Percentiles rank a stretch among this genome's conserved stretches.
These are phyloP conservation scores for Cyclospora cayetanensis DNA, from an alignment of 169 alveolate genomes.

Conservation along the genomic window DNA sequence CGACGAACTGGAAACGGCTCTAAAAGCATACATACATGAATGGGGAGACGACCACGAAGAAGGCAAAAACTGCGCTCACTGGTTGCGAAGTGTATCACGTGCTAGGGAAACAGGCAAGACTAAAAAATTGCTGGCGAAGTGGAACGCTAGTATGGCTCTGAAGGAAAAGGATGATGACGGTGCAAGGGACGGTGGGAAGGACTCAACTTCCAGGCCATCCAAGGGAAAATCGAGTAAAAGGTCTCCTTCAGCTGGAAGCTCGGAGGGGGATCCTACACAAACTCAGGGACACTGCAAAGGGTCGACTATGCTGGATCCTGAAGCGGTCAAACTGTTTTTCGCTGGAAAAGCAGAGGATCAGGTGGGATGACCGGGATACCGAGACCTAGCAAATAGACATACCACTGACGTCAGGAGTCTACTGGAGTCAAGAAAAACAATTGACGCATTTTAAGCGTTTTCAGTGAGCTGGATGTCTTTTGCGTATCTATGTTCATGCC, in stretches of 20 bases:
- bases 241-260: background rate
- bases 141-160: conserved; percentile 29
- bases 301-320: conserved; percentile 22
- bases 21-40: conserved; percentile 37
- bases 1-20: conserved; percentile 40
- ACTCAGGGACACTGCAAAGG: conserved; percentile 17
- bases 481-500: background rate
- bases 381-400: background rate
- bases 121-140: conserved; percentile 17
- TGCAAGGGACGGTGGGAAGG: background rate
- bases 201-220: background rate
- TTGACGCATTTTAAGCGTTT: background rate
- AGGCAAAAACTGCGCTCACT: conserved; percentile 40
- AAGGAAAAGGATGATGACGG: background rate
- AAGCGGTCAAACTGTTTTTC: conserved; percentile 48
- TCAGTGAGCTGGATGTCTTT: background rate
- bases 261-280: background rate
- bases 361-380: background rate
- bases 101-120: conserved; percentile 57
- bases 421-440: background rate
- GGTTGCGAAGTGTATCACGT: conserved; percentile 14
- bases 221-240: conserved; percentile 41
- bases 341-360: conserved; percentile 65
- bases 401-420: background rate
- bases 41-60: conserved; percentile 67